Evolutionary conservation across 768 basidiomycete genomes (phyloP), one percentile per base, ranked within the genome.

Genomic region (Russula compacta): DNA sequence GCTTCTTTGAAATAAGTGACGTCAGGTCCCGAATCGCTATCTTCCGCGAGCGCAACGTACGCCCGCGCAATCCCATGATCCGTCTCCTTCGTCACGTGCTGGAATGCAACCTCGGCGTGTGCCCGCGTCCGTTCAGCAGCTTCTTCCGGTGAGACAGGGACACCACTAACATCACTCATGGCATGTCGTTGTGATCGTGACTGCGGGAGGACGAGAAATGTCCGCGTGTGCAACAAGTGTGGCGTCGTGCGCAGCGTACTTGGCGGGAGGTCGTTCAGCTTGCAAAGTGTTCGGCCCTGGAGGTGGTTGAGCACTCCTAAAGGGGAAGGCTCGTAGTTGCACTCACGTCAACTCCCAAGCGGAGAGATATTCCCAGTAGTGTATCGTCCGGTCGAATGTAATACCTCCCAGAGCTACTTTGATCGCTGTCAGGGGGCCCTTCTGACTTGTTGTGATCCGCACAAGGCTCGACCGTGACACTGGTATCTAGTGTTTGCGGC

Each of bases 171-270:
- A 68, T 0, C 68, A 69, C 7, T 67, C 47, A 21, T 69, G 65
- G 32, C 69, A 54, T 35, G 67, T 14, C 24, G 67, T 14, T 66
- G 72, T 56, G 70, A 63, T 38, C 32, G 67, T 19, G 60, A 75
- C 2, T 78, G 73, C 1, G 86, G 86, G 10, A 89, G 74, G 15
- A 75, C 69, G 59, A 90, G 71, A 62, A 74, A 80, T 1, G 76
- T 73, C 6, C 87, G 81, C 1, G 87, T 89, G 70, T 89, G 87
- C 15, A 90, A 74, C 8, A 90, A 73, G 67, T 89, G 86, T 6
- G 89, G 88, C 0, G 83, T 89, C 0, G 84, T 88, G 59, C 75
- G 80, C 19, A 90, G 72, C 3, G 85, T 83, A 67, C 79, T 85
- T 6, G 76, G 72, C 0, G 87, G 84, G 12, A 91, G 78, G 47